Base-by-base conservation (phyloP, 139 green algal genomes). In the Pedinophyceae sp. region DNA sequence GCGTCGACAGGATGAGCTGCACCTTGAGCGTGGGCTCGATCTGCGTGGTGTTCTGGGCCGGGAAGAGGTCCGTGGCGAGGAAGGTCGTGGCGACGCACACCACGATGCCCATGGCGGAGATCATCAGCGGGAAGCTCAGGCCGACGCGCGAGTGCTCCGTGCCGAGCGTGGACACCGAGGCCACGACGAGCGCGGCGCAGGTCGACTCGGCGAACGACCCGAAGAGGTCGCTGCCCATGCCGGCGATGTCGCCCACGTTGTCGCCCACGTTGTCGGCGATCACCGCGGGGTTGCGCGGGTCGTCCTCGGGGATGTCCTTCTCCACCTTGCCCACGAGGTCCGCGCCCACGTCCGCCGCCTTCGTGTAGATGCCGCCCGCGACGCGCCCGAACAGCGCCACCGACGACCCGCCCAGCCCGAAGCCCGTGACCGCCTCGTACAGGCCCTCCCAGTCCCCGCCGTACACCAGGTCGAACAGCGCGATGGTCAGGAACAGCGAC, bases 251-350 rank as follows among this genome's bases (percentile, higher is more conserved):
- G 40, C 89, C 89, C 25, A 97, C 89, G 57, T 97, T 97, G 80
- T 97, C 89, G 50, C 89, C 89, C 40, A 97, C 89, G 55, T 97
- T 97, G 87, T 97, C 89, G 50, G 87, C 87, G 77, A 97, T 95
- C 20, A 93, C 85, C 27, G 89, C 91, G 47, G 91, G 91, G 79
- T 99, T 99, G 34, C 92, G 70, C 6, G 92, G 91, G 70, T 99
- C 92, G 55, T 99, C 92, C 77, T 99, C 92, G 4, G 92, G 87
- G 58, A 95, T 97, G 65, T 90, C 83, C 77, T 95, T 93, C 76
- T 95, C 87, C 1, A 97, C 62, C 79, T 97, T 97, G 63, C 89
- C 89, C 26, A 97, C 89, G 34, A 97, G 80, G 60, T 98, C 89
- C 50, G 89, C 89, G 39, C 89, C 89, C 17, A 98, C 89, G 52